Conservation (phyloP, 768 basidiomycete genomes). For the Lactarius trivialis region DNA sequence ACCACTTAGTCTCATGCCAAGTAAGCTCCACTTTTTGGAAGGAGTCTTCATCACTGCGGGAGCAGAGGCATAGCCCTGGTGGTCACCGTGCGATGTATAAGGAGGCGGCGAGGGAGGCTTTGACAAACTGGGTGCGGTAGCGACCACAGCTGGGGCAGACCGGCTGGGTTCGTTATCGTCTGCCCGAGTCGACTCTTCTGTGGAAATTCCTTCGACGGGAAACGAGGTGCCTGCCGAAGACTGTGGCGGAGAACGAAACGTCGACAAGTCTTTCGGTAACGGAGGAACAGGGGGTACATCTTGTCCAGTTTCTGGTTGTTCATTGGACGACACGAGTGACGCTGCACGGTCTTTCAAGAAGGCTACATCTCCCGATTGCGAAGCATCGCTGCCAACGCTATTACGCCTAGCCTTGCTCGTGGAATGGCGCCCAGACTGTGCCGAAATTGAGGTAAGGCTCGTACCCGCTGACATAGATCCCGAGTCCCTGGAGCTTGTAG, state of each 20-base stretch:
- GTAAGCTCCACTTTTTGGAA: constrained; percentile 94
- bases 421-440: constrained; percentile 65
- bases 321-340: constrained; percentile 51
- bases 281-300: constrained; percentile 91
- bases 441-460: constrained; percentile 71
- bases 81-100: constrained; percentile 21
- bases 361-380: constrained; percentile 60
- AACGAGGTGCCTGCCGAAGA: constrained; percentile 51
- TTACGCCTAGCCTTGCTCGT: constrained; percentile 59
- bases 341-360: constrained; percentile 64
- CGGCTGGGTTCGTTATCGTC: constrained; percentile 46
- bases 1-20: constrained; percentile 66
- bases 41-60: constrained; percentile 63
- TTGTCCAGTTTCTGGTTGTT: constrained; percentile 48
- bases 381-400: constrained; percentile 79
- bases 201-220: constrained; percentile 35
- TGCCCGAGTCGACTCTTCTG: constrained; percentile 32
- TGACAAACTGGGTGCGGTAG: constrained; percentile 32
- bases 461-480: constrained; percentile 74
- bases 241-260: constrained; percentile 63
- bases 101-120: constrained; percentile 29
- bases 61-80: constrained; percentile 36
- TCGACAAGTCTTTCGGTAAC: constrained; percentile 83
- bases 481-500: constrained; percentile 78
- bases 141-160: constrained; percentile 47